phyloP scores from a whole-genome alignment of 73 alveolate genomes.

The Tetrahymena borealis region DNA sequence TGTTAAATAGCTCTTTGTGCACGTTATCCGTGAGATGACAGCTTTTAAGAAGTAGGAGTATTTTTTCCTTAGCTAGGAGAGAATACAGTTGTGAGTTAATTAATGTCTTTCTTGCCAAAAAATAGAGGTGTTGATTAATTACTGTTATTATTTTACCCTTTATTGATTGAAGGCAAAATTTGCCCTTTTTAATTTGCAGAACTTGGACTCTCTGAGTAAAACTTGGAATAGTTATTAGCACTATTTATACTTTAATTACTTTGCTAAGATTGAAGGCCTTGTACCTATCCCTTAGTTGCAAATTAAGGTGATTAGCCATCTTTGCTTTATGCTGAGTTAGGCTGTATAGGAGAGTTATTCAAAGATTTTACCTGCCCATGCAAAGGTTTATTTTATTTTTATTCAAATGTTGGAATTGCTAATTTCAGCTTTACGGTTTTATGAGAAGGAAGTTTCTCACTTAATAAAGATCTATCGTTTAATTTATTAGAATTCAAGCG shows the following conservation, averaged over 20 bases:
- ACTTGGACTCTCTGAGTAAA: neutral
- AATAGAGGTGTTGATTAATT: neutral
- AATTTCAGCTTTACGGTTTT: neutral
- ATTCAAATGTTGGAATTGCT: neutral
- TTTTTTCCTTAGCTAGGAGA: neutral
- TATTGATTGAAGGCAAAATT: neutral
- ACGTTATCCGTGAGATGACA: neutral
- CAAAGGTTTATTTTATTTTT: neutral
- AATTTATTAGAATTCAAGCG: neutral
- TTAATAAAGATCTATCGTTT: neutral
- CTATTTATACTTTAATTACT: neutral
- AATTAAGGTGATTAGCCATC: neutral
- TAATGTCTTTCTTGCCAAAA: neutral
- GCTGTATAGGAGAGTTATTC: neutral
- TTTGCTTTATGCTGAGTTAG: neutral
- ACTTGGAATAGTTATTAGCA: neutral
- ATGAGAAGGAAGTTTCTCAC: neutral
- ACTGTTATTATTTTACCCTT: neutral
- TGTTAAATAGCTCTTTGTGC: neutral
- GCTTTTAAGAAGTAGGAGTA: neutral
- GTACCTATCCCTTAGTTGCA: neutral
- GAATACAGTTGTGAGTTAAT: neutral
- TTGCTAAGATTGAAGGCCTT: too few relatives aligned
- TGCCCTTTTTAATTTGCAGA: neutral
- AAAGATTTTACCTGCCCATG: neutral